A percentile compares a stretch with the other conserved stretches of the same genome.
phyloP scores from a whole-genome alignment of 192 early-diverging fungal species.

The Entomortierella lignicola region DNA sequence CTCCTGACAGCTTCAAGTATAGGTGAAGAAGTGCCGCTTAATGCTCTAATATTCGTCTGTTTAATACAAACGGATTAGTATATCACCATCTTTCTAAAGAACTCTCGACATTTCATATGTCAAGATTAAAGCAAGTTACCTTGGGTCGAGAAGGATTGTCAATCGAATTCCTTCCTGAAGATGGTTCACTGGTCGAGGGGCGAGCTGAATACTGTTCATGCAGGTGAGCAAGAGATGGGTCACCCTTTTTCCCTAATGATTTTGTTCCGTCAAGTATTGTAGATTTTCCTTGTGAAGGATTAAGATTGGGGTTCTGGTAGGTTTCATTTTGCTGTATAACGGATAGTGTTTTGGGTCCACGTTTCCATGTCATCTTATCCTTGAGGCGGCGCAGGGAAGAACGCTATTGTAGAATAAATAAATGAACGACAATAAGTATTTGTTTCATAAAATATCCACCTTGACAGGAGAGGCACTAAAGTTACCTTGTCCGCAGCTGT shows the following conservation, averaged over 20 bases:
- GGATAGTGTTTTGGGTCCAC: conserved; percentile 36
- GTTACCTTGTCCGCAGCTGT: conserved; percentile 30
- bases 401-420: conserved; percentile 14
- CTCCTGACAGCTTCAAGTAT: conserved; percentile 26
- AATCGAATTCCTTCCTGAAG: conserved; percentile 45
- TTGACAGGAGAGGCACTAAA: not conserved
- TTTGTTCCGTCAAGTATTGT: conserved; percentile 11
- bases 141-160: conserved; percentile 24
- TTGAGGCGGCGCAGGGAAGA: conserved; percentile 42
- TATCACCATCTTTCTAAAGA: no score
- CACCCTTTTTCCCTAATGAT: conserved; percentile 31
- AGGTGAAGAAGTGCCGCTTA: conserved; percentile 30
- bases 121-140: no score
- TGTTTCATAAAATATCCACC: not conserved
- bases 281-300: not conserved
- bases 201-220: conserved; percentile 17
- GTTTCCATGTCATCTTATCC: conserved; percentile 46
- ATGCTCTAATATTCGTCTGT: no score
- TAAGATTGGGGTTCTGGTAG: not conserved
- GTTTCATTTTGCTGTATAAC: conserved; percentile 28
- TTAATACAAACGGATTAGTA: no score
- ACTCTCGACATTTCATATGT: no score
- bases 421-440: not conserved
- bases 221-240: conserved; percentile 28
- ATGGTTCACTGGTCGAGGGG: conserved; percentile 28